Evolutionary conservation across 148 eudicot genomes (phyloP), one percentile per base, ranked within the genome.

Genomic region (Cornus florida): DNA sequence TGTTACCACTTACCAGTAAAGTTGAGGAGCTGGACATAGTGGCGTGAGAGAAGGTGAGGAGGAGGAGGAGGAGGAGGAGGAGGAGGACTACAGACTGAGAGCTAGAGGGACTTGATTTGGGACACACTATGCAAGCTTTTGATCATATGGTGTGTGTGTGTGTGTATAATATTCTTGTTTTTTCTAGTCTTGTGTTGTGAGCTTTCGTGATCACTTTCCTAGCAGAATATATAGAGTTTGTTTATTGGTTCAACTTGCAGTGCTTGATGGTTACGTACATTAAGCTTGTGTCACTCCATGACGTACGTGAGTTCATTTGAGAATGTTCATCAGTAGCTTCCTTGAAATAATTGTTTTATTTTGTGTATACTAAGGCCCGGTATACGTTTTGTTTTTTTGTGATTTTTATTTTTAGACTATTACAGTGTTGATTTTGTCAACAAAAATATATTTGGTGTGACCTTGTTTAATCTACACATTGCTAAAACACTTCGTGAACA

Each of bases 191-290:
- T 28, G 28, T 28, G 0, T 41, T 22, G 32, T 20, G 74, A 22
- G 14, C 74, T 50, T 71, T 71, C 74, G 32, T 20, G 31, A 71
- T 19, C 74, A 71, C 74, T 22, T 71, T 71, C 74, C 74, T 11
- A 32, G 57, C 23, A 38, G 10, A 19, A 20, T 19, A 7, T 17
- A 7, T 17, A 19, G 72, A 38, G 48, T 39, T 70, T 70, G 12
- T 14, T 71, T n/a, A 5, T n/a, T 62, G 66, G 59, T 20, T 3
- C 31, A 57, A 71, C 32, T 12, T 71, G 56, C 43, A 24, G 10
- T 71, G 43, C 32, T 41, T 70, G 48, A 1, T 38, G n/a, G n/a
- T 6, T 43, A 43, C 48, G 10, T 43, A 43, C 48, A 43, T 35
- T 35, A 10, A 6, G 57, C 9, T 71, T 43, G 2, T 23, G 56